Evolutionary conservation across 345 rosid genomes (phyloP), one percentile per base, ranked within the genome.

Genomic region (Combretum micranthum): DNA sequence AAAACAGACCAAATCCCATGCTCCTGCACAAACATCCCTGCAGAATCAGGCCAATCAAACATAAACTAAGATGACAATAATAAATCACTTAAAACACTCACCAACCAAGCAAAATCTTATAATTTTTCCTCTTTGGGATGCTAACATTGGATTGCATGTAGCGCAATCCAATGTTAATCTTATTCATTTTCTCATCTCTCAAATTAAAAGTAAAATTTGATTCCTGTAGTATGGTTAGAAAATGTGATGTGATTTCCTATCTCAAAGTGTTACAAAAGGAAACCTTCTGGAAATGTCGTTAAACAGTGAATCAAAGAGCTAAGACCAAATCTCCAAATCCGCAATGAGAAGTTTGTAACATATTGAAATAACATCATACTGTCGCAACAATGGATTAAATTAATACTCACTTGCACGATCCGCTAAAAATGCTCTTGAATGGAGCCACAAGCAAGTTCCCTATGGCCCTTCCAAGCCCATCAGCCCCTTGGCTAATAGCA

Each of bases 1-100:
- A 66, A 90, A 90, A 72, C 95, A 86, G 16, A 72, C 17, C 20
- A 80, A 45, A 47, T 90, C 90, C 97, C 92, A 83, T 42, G 83
- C 77, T 25, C 95, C 88, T 9, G 79, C 37, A 66, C 95, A 90
- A 52, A 83, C 53, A 22, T 72, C 83, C 66, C 97, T 89, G 77
- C 69, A 67, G 2, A 61, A 44, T 50, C 57, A 57, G 63, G 15
- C 50, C 20, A 13, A 39, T 17, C 13, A 13, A 20, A 22, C 16
- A 44, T 20, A 22, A 2, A 32, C 22, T 12, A 55, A 47, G 25
- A 26, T 15, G 39, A 7, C 9, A 32, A 32, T 11, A 32, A 4
- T 11, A 32, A 32, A 32, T 1, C 39, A 32, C 39, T 11, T 11
- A 32, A 32, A 32, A 7, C 39, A 32, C 39, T 11, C 39, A 32